Conservation (phyloP, 23 red algal genomes). For the Gracilaria gracilis region DNA sequence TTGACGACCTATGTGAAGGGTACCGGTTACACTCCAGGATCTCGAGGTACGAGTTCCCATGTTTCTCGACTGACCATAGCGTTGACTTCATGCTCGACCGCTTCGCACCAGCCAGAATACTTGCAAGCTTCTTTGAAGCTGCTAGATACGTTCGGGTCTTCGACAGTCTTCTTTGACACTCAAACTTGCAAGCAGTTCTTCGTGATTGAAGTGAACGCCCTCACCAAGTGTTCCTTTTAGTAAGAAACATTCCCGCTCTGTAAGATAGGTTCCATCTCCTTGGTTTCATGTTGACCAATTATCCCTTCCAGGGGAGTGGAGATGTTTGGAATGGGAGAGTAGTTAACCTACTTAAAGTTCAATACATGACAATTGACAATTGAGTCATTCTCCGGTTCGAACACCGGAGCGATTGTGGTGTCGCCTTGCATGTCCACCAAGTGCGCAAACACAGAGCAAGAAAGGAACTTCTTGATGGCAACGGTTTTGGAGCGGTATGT, state of each 20-base stretch:
- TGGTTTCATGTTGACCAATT: not conserved
- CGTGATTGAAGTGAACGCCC: not conserved
- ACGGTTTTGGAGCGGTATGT: not conserved
- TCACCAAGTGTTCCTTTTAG: not conserved
- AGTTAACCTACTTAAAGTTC: not conserved
- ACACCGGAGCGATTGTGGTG: not conserved
- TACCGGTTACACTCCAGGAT: not conserved
- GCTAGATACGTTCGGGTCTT: not conserved
- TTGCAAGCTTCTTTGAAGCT: not conserved
- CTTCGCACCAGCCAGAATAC: not conserved
- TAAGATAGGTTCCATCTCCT: not conserved
- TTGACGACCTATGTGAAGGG: slow-evolving; percentile 19
- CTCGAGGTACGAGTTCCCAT: not conserved
- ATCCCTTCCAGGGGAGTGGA: not conserved
- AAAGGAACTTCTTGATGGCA: slow-evolving; percentile 37
- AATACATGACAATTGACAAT: not conserved
- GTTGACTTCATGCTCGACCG: not conserved
- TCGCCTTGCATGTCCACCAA: slow-evolving; percentile 31
- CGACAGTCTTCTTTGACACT: not conserved
- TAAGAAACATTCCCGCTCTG: not conserved
- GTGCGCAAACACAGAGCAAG: not conserved
- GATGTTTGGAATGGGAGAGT: not conserved
- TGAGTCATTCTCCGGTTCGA: not conserved
- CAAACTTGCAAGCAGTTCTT: not conserved
- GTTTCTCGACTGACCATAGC: not conserved